Evolutionary conservation across 2,329 filamentous ascomycete species (phyloP), one percentile per base, ranked within the genome.

Genomic region (Trichoderma sp.): DNA sequence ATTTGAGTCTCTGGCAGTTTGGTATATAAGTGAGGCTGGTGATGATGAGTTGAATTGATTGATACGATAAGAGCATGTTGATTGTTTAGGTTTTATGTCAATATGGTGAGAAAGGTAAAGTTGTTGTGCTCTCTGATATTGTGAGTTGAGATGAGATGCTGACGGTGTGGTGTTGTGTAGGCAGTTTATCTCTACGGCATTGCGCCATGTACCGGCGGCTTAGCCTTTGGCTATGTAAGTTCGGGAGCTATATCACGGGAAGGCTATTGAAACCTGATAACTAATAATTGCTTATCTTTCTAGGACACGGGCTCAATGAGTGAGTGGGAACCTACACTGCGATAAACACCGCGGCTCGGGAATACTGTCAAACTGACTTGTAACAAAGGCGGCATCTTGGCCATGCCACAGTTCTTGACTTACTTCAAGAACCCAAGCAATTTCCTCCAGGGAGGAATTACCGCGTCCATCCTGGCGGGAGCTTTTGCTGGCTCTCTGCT

Each of bases 181-280:
- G 60, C 35, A 37, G 53, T 65, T 32, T 66, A 68, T 27, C 15
- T 68, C 32, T 66, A 68, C 32, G 66, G 66, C 39, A 66, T 68
- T 34, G 67, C 60, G 39, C 67, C 67, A n/a, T 68, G 67, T 45
- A 68, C 67, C 7, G 60, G 67, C 8, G 60, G 67, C 3, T 54
- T 68, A 13, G 67, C 67, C n/a, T 68, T 68, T 59, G 67, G 67
- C 39, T 66, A 68, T 68, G 67, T 68, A 64, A 66, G 67, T 66
- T 10, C 34, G 37, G 39, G 27, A 27, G 17, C 8, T 35, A n/a
- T 58, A 34, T 7, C n/a, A 37, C n/a, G 39, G 39, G n/a, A 42
- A n/a, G 19, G 25, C 45, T 34, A n/a, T 34, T 3, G 22, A 56
- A 17, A 9, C 5, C 32, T 12, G 22, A 17, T 17, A 42, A 50